Percentiles rank a stretch among this genome's conserved stretches.
Conservation (phyloP, 768 basidiomycete species). For the Baorangia bicolor region DNA sequence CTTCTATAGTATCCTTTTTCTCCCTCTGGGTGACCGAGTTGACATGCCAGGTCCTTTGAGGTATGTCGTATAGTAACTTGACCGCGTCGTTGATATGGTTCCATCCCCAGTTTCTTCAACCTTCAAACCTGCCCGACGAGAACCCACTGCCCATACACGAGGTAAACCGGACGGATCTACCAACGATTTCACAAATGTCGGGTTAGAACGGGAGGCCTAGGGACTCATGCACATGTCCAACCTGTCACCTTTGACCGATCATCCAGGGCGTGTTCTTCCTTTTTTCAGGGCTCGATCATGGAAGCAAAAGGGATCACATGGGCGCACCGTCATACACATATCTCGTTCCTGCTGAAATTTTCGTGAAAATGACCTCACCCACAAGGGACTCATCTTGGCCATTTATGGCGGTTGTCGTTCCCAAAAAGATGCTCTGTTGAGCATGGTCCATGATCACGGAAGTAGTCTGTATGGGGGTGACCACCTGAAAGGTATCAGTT, state of each 20-base stretch:
- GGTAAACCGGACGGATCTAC: constrained; percentile 18
- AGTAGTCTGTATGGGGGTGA: background rate
- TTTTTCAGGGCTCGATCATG: background rate
- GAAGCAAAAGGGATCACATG: background rate
- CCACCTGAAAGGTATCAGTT: background rate
- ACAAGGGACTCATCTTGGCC: background rate
- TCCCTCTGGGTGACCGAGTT: background rate
- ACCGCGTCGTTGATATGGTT: background rate
- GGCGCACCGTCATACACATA: background rate
- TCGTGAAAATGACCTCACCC: too few species aligned
- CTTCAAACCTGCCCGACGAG: background rate
- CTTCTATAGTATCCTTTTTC: background rate
- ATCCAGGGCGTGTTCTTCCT: background rate
- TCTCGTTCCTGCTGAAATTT: background rate
- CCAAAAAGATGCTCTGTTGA: background rate
- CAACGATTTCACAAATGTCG: background rate
- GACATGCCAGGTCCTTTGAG: background rate
- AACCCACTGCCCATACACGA: constrained; percentile 2
- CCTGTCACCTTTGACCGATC: background rate
- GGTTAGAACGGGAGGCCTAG: background rate
- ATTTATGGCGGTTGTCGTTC: background rate
- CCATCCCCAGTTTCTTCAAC: background rate
- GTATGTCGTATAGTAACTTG: background rate
- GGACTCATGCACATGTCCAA: background rate
- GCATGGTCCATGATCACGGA: background rate